These are phyloP conservation scores for Cladosporium velox DNA, from an alignment of 2,329 filamentous ascomycete genomes.

Conservation along the genomic window DNA sequence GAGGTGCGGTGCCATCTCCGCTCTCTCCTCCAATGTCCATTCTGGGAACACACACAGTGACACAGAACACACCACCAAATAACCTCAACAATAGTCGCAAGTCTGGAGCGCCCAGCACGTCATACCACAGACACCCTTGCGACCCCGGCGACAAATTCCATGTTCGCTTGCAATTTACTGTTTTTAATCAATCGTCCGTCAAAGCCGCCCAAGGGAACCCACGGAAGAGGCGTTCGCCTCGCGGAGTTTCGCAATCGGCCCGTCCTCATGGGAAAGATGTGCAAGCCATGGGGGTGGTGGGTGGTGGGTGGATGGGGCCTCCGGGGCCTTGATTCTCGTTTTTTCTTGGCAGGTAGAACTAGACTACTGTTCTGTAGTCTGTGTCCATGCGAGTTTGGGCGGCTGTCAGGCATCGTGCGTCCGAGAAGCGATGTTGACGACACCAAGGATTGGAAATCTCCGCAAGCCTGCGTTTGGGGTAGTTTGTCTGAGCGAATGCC, in stretches of 20 bases:
- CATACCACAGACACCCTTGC: conserved; percentile 1
- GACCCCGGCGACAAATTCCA: neutral
- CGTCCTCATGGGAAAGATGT: conserved; percentile 3
- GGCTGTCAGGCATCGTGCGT: neutral
- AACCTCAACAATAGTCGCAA: neutral
- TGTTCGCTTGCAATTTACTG: neutral
- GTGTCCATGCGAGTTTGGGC: neutral
- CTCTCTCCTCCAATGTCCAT: neutral
- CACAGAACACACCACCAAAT: neutral
- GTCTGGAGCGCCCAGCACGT: conserved; percentile 6
- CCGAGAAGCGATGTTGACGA: neutral
- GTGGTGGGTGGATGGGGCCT: too few relatives aligned
- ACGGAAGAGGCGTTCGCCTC: neutral
- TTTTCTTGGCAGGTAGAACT: neutral
- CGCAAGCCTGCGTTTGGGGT: neutral
- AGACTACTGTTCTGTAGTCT: neutral
- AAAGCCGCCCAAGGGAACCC: neutral
- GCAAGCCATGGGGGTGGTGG: neutral
- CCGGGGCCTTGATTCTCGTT: neutral
- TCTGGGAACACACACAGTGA: neutral
- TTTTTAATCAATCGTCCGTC: neutral
- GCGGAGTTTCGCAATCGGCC: conserved; percentile 6
- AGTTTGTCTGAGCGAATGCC: neutral
- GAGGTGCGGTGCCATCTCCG: neutral
- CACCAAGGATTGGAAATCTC: neutral